These are phyloP conservation scores for Linderniella brevidens DNA, from an alignment of 257 asterid species.

Conservation along the genomic window DNA sequence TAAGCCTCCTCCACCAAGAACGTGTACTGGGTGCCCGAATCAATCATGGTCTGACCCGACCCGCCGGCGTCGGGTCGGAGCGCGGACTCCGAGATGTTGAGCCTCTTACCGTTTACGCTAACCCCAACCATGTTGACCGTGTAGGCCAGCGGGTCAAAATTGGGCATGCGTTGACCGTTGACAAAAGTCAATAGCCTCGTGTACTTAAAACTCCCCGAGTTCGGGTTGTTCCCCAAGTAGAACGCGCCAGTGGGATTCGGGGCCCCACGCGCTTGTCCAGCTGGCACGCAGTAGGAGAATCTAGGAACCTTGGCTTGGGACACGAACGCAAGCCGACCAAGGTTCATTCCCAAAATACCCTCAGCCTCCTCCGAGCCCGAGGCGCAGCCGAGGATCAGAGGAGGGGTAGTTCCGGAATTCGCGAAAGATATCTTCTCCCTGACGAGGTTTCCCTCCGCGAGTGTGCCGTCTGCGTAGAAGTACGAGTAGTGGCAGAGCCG, in stretches of 20 bases:
- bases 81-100: conserved; percentile 28
- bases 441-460: conserved; percentile 85
- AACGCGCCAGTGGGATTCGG: conserved; percentile 39
- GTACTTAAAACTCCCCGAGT: conserved; percentile 32
- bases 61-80: conserved; percentile 62
- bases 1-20: conserved; percentile 58
- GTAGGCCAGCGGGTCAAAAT: conserved; percentile 65
- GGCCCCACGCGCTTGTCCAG: conserved; percentile 10
- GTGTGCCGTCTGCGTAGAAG: conserved; percentile 79
- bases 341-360: conserved; percentile 90
- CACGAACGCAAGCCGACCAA: conserved; percentile 50
- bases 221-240: conserved; percentile 60
- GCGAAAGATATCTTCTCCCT: conserved; percentile 42
- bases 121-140: conserved; percentile 39
- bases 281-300: conserved; percentile 75
- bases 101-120: conserved; percentile 25
- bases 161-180: conserved; percentile 39
- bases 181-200: conserved; percentile 33
- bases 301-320: conserved; percentile 52
- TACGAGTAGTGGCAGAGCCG: conserved; percentile 74
- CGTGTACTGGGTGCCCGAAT: conserved; percentile 82
- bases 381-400: conserved; percentile 65
- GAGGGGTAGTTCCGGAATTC: conserved; percentile 46
- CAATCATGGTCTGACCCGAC: conserved; percentile 79
- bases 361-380: conserved; percentile 36